Base-by-base conservation (phyloP, 1,139 yeast genomes). In the Debaryomyces singareniensis region DNA sequence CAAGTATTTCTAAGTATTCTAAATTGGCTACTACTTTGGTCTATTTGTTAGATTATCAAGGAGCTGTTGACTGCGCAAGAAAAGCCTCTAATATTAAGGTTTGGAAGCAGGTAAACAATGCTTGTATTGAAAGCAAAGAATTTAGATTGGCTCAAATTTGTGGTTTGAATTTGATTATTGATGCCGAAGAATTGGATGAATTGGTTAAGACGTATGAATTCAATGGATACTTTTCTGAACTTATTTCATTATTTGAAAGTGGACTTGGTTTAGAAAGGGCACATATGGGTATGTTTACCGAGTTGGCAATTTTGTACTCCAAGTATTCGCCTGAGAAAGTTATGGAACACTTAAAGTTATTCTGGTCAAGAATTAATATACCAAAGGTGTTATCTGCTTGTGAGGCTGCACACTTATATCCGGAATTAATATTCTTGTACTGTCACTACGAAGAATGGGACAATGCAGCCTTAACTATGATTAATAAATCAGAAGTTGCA, bases 401-500 rank as follows among this genome's bases (percentile, higher is more conserved):
- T 52, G 97, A 91, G 58, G 77, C 69, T 36, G 95, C 95, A 18
- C 98, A 93, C 51, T 69, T 91, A 51, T 93, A 96, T 87, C 94
- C 95, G 16, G 98, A 93, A 65, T 71, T 91, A 49, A 87, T 91
- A 35, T 91, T 93, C 77, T 70, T 91, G 55, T 89, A 91, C 65
- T 89, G 96, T 53, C 99, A 91, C 58, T 91, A 91, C 55, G 98
- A 91, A 56, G 98, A 93, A 66, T 93, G 96, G 95, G 99, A 93
- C 61, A 91, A 91, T 56, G 98, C 98, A 38, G 91, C 96, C 25
- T 72, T 91, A 57, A 80, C 96, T n/a, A 86, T 91, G 91, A 91
- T 91, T 68, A 96, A 91, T 57, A 87, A 78, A 54, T 81, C 95
- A 3, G 87, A 93, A 38, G 84, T 83, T 46, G 91, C 96, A 12